phyloP scores from a whole-genome alignment of 306 rosid genomes.

The Sicyos edulis region DNA sequence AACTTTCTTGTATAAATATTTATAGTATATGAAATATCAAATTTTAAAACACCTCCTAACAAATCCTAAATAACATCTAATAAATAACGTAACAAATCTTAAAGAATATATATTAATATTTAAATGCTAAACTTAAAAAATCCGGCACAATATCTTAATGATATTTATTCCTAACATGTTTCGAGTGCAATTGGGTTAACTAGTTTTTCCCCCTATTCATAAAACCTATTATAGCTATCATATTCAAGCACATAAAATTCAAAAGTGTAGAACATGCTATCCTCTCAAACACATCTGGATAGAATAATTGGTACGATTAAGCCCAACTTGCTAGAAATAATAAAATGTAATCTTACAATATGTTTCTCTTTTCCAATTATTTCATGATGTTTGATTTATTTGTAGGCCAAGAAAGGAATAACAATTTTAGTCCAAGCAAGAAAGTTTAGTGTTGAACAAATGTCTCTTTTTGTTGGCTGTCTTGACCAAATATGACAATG shows the following conservation, averaged over 20 bases:
- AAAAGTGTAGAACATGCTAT: background rate
- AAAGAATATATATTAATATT: too few relatives aligned
- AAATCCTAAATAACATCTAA: too few relatives aligned
- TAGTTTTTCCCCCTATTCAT: background rate
- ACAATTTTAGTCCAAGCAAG: constrained; percentile 10
- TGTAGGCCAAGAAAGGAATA: background rate
- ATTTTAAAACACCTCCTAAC: too few relatives aligned
- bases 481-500: background rate
- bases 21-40: too few relatives aligned
- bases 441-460: constrained; percentile 3
- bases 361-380: background rate
- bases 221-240: background rate
- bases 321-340: background rate
- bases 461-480: background rate
- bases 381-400: background rate
- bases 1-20: too few relatives aligned
- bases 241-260: background rate
- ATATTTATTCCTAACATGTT: too few relatives aligned
- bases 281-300: background rate
- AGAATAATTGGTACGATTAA: background rate
- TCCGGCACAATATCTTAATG: too few relatives aligned
- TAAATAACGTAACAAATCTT: too few relatives aligned
- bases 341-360: background rate
- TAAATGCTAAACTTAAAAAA: too few relatives aligned
- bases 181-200: background rate